Conservation (phyloP, 805 yeast genomes). For the Priceomyces fermenticarens region DNA sequence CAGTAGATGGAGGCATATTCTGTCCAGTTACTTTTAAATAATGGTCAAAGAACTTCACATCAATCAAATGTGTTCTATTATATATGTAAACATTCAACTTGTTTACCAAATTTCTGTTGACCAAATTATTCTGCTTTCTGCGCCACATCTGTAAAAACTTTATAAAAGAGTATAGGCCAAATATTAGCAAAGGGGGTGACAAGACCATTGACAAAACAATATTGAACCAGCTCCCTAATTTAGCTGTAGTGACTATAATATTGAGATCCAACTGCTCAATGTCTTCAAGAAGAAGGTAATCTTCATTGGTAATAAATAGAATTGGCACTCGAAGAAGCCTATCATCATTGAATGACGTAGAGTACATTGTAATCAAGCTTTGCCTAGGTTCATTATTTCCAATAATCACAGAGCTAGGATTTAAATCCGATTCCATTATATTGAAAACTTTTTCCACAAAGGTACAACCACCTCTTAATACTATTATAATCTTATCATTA, state of each 20-base stretch:
- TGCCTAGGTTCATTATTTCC: slow-evolving; percentile 49
- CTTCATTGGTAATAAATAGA: slow-evolving; percentile 48
- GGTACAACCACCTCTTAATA: slow-evolving; percentile 52
- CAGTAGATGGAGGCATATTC: slow-evolving; percentile 8
- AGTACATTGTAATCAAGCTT: slow-evolving; percentile 55
- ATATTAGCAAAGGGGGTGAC: slow-evolving; percentile 40
- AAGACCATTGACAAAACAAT: slow-evolving; percentile 39
- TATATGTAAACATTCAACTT: slow-evolving; percentile 38
- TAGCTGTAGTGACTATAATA: slow-evolving; percentile 27
- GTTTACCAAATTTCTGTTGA: slow-evolving; percentile 31
- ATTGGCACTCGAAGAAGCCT: slow-evolving; percentile 44
- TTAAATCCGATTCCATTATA: slow-evolving; percentile 32
- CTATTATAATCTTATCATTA: slow-evolving; percentile 24
- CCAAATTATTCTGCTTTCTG: slow-evolving; percentile 21
- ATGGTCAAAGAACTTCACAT: slow-evolving; percentile 18
- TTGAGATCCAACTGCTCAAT: slow-evolving; percentile 5
- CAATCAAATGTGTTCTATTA: slow-evolving; percentile 33
- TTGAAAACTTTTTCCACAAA: slow-evolving; percentile 50
- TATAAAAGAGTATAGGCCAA: slow-evolving; percentile 30
- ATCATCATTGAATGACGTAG: slow-evolving; percentile 42
- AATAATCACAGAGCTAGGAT: slow-evolving; percentile 51
- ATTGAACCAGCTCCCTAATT: slow-evolving; percentile 37
- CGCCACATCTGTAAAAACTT: slow-evolving; percentile 26
- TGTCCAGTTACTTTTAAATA: slow-evolving; percentile 34
- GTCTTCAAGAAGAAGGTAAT: slow-evolving; percentile 25